phyloP scores from a whole-genome alignment of 208 protist species.

The Baffinella frigidus region DNA sequence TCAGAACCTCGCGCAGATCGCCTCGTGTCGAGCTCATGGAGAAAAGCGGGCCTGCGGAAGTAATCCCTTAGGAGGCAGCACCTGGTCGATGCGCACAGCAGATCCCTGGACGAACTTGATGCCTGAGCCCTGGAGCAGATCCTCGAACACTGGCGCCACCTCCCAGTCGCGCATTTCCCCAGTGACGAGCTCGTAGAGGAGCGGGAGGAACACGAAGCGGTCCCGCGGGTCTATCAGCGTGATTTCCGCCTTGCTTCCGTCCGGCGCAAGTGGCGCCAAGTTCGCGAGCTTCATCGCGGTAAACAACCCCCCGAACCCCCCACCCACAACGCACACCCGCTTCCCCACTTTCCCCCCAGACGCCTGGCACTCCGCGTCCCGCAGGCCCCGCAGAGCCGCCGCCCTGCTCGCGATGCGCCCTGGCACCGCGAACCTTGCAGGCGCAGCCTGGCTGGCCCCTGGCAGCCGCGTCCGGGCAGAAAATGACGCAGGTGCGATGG shows the following conservation, averaged over 20 bases:
- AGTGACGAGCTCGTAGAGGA: conserved; percentile 56
- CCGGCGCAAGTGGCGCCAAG: not conserved
- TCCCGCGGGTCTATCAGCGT: not conserved
- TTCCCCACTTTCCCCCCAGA: too few species aligned
- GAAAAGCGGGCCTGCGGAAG: too few species aligned
- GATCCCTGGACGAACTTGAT: conserved; percentile 29
- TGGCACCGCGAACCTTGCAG: too few species aligned
- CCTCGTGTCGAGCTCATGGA: too few species aligned
- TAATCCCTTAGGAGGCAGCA: too few species aligned
- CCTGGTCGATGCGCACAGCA: not conserved
- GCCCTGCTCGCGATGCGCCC: too few species aligned
- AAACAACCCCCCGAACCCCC: conserved; percentile 26
- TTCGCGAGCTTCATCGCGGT: not conserved
- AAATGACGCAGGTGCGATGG: too few species aligned
- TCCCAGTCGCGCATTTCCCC: conserved; percentile 54
- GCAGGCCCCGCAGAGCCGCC: too few species aligned
- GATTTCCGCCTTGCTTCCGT: not conserved
- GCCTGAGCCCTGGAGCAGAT: not conserved
- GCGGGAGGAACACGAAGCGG: conserved; percentile 41
- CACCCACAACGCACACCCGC: conserved; percentile 18
- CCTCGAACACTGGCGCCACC: conserved; percentile 18
- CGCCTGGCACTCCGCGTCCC: too few species aligned
- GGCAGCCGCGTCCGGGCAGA: too few species aligned
- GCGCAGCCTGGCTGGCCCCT: too few species aligned
- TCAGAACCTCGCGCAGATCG: too few species aligned